Evolutionary conservation across 805 yeast species (phyloP), one percentile per base, ranked within the genome.

Genomic region (Pichia thaimueangensis): DNA sequence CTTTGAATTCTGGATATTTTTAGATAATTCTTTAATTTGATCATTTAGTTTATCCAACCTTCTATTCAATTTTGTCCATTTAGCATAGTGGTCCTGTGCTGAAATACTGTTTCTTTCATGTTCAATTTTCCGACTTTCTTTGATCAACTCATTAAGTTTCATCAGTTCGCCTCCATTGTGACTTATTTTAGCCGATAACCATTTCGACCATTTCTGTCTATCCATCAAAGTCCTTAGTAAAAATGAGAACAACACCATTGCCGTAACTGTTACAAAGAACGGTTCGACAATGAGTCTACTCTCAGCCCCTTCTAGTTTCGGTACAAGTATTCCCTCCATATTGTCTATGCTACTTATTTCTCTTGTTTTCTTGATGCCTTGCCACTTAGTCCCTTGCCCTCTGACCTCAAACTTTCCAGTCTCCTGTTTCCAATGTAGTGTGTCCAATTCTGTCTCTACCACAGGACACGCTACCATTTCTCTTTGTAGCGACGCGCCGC

Each of bases 51-150:
- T 71, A 50, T 82, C 88, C 45, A 72, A 65, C 52, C 71, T 74
- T 37, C 98, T 74, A 55, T 87, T 89, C 48, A 89, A 69, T 59
- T 87, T 87, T 1, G 97, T 94, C 97, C 97, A 93, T 55, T 76
- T 81, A 23, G 97, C 96, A 60, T 91, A 93, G 55, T 93, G 80
- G 59, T 93, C 97, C 61, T 91, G 96, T 2, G 97, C 91, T 42
- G 86, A 76, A 9, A 88, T 74, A 2, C 69, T 48, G 24, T 76
- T 67, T 47, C 87, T 73, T 52, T 80, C 76, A 12, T 65, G 68
- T 50, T 74, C 68, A 19, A 78, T 56, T 16, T 64, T 59, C 13
- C 60, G 57, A 38, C 80, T 73, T 48, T 82, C 74, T 8, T 56
- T 51, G 41, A 71, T 67, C 40, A 67, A 53, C 3, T 48, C 43